Evolutionary conservation across 1,284 basidiomycete species (phyloP).

Genomic region (Omphalotus olearius): DNA sequence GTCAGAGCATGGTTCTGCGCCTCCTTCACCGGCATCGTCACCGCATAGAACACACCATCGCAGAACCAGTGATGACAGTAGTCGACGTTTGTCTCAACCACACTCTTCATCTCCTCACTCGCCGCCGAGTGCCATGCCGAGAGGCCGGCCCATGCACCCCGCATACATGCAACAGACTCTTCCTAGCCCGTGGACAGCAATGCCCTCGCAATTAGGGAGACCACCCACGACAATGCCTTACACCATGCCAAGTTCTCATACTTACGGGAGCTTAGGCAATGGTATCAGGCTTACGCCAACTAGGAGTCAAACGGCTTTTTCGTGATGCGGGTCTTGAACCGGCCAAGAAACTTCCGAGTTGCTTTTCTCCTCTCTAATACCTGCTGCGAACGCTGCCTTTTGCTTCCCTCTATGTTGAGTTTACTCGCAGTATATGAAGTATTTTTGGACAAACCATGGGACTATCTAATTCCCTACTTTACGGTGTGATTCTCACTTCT

Average conservation of each 20-base stretch:
- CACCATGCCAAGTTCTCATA: background rate
- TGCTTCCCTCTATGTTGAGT: too few species aligned
- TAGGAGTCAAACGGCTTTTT: slow-evolving; percentile 10
- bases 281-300: slow-evolving; percentile 6
- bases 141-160: slow-evolving; percentile 6
- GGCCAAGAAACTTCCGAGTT: too few species aligned
- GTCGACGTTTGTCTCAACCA: background rate
- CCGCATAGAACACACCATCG: slow-evolving; percentile 13
- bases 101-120: slow-evolving; percentile 7
- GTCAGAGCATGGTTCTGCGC: slow-evolving; percentile 8
- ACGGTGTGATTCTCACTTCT: too few species aligned
- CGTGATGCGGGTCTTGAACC: background rate
- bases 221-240: slow-evolving; percentile 11
- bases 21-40: slow-evolving; percentile 14
- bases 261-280: background rate
- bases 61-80: slow-evolving; percentile 12
- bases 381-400: too few species aligned
- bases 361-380: too few species aligned
- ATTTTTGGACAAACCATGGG: too few species aligned
- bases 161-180: slow-evolving; percentile 1
- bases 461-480: too few species aligned
- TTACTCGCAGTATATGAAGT: too few species aligned
- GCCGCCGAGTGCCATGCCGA: slow-evolving; percentile 2
- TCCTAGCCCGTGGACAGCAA: slow-evolving; percentile 14
- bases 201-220: slow-evolving; percentile 8